Evolutionary conservation across 768 basidiomycete genomes (phyloP), one percentile per base, ranked within the genome.

Genomic region (Boletus sensibilis): DNA sequence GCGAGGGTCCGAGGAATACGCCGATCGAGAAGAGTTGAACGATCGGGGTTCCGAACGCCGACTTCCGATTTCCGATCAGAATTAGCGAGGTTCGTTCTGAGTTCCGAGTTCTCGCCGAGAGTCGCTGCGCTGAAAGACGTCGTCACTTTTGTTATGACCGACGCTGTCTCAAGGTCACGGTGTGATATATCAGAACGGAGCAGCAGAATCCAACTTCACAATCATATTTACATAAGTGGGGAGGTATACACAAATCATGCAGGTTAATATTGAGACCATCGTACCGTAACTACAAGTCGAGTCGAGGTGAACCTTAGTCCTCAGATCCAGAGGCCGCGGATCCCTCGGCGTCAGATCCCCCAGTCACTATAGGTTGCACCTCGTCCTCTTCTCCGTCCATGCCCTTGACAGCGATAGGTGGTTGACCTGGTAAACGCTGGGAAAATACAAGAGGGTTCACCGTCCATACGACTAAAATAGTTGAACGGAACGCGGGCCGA

Each of bases 371-470:
- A 18, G 4, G 1, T 34, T 50, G 35, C 21, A 0, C n/a, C 10
- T 60, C 62, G 33, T 55, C 61, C 8, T 57, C 60, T 16, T 45
- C 27, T 29, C 27, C 61, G 11, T 48, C 56, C n/a, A 29, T 34
- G n/a, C 7, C n/a, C 43, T 62, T 73, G 51, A 71, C 62, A 42
- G 61, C 44, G 10, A 71, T 68, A 25, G 59, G 53, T 3, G 56
- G 44, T 37, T 71, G 70, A 42, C 27, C 62, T 13, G 64, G 50
- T 39, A 72, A 45, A 64, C 70, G 70, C 70, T 71, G 18, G 9
- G 11, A 40, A 39, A 37, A 38, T 13, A 29, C 23, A 11, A 1
- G 12, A 16, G 16, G 3, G 0, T 13, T 10, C 11, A 16, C 4
- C 8, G 14, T 59, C 52, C 43, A 20, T 1, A 47, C 13, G 8